phyloP scores from a whole-genome alignment of 2,329 filamentous ascomycete genomes.

The Aspergillus fumigatus region DNA sequence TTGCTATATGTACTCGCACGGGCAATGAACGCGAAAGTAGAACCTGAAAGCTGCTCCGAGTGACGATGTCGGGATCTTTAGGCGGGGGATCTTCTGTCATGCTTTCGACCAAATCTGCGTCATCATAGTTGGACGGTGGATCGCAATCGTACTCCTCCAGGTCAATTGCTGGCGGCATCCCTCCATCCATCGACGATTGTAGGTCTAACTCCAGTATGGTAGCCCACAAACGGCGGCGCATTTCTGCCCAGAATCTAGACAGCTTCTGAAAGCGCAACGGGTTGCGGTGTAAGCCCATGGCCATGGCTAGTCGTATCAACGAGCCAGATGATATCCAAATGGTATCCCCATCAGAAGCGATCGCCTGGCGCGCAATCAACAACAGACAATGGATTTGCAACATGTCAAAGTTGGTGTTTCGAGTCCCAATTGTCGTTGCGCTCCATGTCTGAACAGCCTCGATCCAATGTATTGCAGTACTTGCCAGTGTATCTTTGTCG shows the following conservation, averaged over 20 bases:
- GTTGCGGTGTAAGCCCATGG: constrained; percentile 41
- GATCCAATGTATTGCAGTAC: constrained; percentile 44
- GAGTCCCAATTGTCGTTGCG: constrained; percentile 27
- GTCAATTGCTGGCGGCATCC: constrained; percentile 30
- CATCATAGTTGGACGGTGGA: constrained; percentile 36
- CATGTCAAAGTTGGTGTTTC: constrained; percentile 26
- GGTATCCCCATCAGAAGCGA: constrained; percentile 28
- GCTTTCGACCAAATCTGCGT: constrained; percentile 27
- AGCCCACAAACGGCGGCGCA: constrained; percentile 44
- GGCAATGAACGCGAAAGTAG: constrained; percentile 25
- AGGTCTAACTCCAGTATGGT: constrained; percentile 41
- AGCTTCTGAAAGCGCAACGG: constrained; percentile 32
- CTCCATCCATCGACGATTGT: constrained; percentile 32
- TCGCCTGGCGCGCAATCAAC: constrained; percentile 29
- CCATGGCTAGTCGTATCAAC: constrained; percentile 38
- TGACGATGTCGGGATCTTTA: constrained; percentile 13
- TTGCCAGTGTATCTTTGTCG: constrained; percentile 39
- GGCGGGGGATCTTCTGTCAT: constrained; percentile 22
- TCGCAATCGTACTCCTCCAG: constrained; percentile 35
- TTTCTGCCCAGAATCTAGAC: constrained; percentile 38
- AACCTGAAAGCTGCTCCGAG: constrained; percentile 26
- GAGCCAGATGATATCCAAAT: constrained; percentile 36
- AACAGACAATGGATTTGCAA: constrained; percentile 32
- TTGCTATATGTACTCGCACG: constrained; percentile 27
- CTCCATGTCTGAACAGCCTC: constrained; percentile 34